phyloP scores from a whole-genome alignment of 2,329 filamentous ascomycete genomes.

The Phialemonium atrogriseum region DNA sequence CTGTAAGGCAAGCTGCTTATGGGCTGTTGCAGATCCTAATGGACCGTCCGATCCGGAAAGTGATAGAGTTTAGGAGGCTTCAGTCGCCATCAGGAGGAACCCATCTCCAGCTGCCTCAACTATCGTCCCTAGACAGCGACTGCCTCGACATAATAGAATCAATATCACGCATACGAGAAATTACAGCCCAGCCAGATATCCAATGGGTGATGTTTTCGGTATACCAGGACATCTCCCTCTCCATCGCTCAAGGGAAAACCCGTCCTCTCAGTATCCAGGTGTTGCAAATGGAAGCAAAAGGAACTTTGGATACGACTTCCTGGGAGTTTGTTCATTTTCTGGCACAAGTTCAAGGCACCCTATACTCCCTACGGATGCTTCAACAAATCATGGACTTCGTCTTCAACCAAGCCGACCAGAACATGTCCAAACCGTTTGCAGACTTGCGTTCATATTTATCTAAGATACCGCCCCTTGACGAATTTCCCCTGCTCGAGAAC shows the following conservation, averaged over 20 bases:
- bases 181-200: slow-evolving; percentile 10
- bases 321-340: slow-evolving; percentile 56
- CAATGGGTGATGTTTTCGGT: slow-evolving; percentile 27
- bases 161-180: slow-evolving; percentile 14
- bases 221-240: slow-evolving; percentile 25
- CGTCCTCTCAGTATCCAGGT: slow-evolving; percentile 20
- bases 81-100: slow-evolving; percentile 22
- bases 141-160: slow-evolving; percentile 16
- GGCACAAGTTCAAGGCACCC: slow-evolving; percentile 50
- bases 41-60: slow-evolving; percentile 7
- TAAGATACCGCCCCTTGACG: neutral
- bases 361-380: slow-evolving; percentile 54
- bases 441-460: neutral
- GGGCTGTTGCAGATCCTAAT: slow-evolving; percentile 18
- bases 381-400: slow-evolving; percentile 37
- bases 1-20: slow-evolving; percentile 27
- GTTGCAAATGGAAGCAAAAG: slow-evolving; percentile 17
- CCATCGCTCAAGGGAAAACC: slow-evolving; percentile 19
- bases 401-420: slow-evolving; percentile 1
- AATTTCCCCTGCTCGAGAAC: neutral
- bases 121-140: slow-evolving; percentile 11
- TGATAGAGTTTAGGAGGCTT: slow-evolving; percentile 30
- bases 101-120: slow-evolving; percentile 17
- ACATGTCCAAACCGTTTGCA: neutral
- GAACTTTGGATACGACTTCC: slow-evolving; percentile 23